phyloP scores from a whole-genome alignment of 768 basidiomycete genomes.

The Punctularia strigosozonata region DNA sequence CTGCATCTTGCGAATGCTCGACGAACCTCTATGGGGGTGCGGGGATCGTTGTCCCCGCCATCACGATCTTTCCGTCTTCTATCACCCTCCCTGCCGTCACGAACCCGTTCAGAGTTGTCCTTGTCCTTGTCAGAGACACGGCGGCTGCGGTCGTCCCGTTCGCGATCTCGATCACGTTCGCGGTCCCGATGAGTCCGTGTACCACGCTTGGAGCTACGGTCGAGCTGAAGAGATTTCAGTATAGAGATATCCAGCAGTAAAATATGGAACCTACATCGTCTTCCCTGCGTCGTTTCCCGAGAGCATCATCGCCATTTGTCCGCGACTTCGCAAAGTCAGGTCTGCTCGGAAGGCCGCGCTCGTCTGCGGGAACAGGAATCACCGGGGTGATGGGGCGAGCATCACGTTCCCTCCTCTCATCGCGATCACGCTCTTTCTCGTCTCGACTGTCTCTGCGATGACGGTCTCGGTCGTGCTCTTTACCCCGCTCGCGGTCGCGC shows the following conservation, averaged over 20 bases:
- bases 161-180: too few relatives aligned
- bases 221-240: constrained; percentile 31
- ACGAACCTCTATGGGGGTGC: constrained; percentile 42
- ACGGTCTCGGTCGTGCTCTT: constrained; percentile 18
- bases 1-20: not conserved
- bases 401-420: constrained; percentile 49
- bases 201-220: constrained; percentile 69
- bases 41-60: constrained; percentile 34
- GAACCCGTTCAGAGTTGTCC: too few relatives aligned
- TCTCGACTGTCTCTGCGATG: constrained; percentile 23
- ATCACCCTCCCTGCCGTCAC: constrained; percentile 62
- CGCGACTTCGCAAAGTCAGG: constrained; percentile 52
- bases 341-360: constrained; percentile 43
- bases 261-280: constrained; percentile 49
- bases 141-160: constrained; percentile 64
- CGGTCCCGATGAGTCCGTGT: too few relatives aligned
- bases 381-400: constrained; percentile 20
- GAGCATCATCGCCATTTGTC: constrained; percentile 43
- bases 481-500: constrained; percentile 14
- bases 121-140: constrained; percentile 60
- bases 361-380: constrained; percentile 29
- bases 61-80: constrained; percentile 59
- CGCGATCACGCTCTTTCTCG: constrained; percentile 48
- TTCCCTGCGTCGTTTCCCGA: constrained; percentile 60
- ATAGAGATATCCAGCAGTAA: constrained; percentile 1